These are phyloP conservation scores for Hypoxylon sp. DNA, from an alignment of 2,329 filamentous ascomycete species.

Conservation along the genomic window DNA sequence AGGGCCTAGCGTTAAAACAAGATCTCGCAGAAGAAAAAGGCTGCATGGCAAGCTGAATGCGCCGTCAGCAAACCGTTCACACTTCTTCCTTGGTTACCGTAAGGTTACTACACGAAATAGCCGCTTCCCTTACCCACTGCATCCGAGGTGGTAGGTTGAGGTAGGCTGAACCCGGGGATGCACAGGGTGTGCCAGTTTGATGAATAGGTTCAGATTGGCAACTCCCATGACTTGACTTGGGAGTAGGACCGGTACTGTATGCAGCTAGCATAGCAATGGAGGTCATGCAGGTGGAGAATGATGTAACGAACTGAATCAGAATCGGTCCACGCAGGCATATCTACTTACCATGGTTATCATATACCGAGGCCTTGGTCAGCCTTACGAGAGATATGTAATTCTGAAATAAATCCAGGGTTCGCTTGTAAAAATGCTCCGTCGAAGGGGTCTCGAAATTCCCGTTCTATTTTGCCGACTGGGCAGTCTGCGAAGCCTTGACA, in stretches of 20 bases:
- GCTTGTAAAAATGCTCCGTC: conserved; percentile 24
- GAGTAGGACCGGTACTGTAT: conserved; percentile 37
- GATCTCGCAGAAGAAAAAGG: conserved; percentile 37
- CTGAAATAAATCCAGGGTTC: conserved; percentile 21
- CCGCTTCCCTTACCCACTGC: conserved; percentile 45
- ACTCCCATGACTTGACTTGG: conserved; percentile 27
- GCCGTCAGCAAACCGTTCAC: conserved; percentile 40
- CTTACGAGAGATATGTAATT: conserved; percentile 34
- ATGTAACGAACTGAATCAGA: conserved; percentile 33
- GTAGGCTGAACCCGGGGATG: conserved; percentile 1
- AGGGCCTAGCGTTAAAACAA: conserved; percentile 39
- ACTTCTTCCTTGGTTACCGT: conserved; percentile 30
- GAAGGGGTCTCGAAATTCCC: conserved; percentile 26
- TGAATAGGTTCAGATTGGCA: conserved; percentile 30
- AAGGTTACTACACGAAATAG: conserved; percentile 22
- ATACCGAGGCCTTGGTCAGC: conserved; percentile 45
- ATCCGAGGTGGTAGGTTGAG: conserved; percentile 18
- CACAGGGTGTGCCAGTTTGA: conserved; percentile 5
- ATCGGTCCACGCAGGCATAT: conserved; percentile 23
- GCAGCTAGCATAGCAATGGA: conserved; percentile 32
- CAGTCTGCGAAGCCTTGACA: conserved; percentile 6
- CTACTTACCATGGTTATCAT: conserved; percentile 31
- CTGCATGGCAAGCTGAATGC: conserved; percentile 36
- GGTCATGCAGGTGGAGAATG: conserved; percentile 30
- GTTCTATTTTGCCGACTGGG: conserved; percentile 37